phyloP scores from a whole-genome alignment of 2,329 filamentous ascomycete genomes.

The Penicillium sp. region DNA sequence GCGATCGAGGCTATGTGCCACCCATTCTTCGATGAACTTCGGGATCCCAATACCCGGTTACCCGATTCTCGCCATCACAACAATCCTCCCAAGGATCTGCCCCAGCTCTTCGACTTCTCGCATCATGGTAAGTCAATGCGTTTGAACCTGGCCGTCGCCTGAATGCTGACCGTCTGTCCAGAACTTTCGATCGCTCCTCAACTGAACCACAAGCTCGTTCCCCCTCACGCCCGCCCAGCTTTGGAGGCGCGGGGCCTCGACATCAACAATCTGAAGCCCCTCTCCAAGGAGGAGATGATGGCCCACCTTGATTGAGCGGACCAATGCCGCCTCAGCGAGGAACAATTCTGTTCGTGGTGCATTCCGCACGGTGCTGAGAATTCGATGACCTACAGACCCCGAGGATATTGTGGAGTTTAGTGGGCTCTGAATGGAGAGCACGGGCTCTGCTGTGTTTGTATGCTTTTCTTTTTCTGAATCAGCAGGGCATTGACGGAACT shows the following conservation, averaged over 20 bases:
- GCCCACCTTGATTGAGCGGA: constrained; percentile 82
- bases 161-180: constrained; percentile 36
- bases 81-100: constrained; percentile 73
- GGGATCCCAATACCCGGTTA: constrained; percentile 82
- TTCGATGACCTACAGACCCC: constrained; percentile 16
- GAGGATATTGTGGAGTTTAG: constrained; percentile 16
- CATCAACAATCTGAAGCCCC: constrained; percentile 86
- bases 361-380: constrained; percentile 29
- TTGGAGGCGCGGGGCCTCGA: constrained; percentile 76
- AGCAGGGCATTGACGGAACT: constrained; percentile 8
- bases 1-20: constrained; percentile 97
- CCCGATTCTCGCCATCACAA: constrained; percentile 90
- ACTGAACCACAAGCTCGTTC: constrained; percentile 83
- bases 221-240: constrained; percentile 68
- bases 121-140: constrained; percentile 69
- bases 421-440: constrained; percentile 29
- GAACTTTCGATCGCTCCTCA: constrained; percentile 93
- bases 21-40: constrained; percentile 95
- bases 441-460: constrained; percentile 24
- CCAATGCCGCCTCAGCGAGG: constrained; percentile 31
- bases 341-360: constrained; percentile 37
- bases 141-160: background rate
- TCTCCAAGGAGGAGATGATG: constrained; percentile 95
- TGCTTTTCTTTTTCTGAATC: constrained; percentile 8
- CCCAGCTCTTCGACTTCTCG: constrained; percentile 85